phyloP scores from a whole-genome alignment of 768 basidiomycete genomes.

The Tricholoma saponaceum region DNA sequence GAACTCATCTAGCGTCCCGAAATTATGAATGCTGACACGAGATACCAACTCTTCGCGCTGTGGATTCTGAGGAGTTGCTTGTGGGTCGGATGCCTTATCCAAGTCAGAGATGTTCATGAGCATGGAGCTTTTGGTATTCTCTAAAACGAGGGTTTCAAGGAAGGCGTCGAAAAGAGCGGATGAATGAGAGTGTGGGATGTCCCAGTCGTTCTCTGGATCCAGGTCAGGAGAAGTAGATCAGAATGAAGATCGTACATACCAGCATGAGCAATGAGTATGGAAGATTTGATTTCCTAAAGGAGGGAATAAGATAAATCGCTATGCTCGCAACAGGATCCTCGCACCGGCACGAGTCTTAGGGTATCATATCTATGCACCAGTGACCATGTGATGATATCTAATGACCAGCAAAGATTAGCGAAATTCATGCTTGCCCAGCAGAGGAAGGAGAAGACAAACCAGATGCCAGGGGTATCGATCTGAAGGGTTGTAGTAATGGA shows the following conservation, averaged over 20 bases:
- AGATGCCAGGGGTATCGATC: slow-evolving; percentile 54
- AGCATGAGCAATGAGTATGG: slow-evolving; percentile 71
- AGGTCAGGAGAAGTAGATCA: too few relatives aligned
- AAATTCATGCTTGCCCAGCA: neutral
- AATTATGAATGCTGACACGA: slow-evolving; percentile 39
- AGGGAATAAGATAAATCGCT: neutral
- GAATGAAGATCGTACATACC: slow-evolving; percentile 20
- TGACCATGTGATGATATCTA: slow-evolving; percentile 53
- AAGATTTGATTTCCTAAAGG: slow-evolving; percentile 55
- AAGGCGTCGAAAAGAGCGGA: slow-evolving; percentile 63
- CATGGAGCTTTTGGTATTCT: slow-evolving; percentile 2
- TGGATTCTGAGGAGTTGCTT: slow-evolving; percentile 30
- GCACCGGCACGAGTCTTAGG: slow-evolving; percentile 51
- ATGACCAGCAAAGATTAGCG: neutral
- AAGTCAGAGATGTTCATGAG: slow-evolving; percentile 27
- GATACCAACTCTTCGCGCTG: slow-evolving; percentile 38
- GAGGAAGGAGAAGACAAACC: slow-evolving; percentile 40
- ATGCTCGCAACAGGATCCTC: slow-evolving; percentile 12
- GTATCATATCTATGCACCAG: slow-evolving; percentile 62
- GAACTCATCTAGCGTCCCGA: slow-evolving; percentile 51
- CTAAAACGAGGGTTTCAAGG: slow-evolving; percentile 53
- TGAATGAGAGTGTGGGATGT: slow-evolving; percentile 72
- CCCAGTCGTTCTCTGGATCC: slow-evolving; percentile 53
- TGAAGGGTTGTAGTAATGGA: slow-evolving; percentile 70
- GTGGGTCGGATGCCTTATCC: slow-evolving; percentile 33